These are phyloP conservation scores for Anthoceros angustus DNA, from an alignment of 225 moss, liverwort and hornwort species.

Conservation along the genomic window DNA sequence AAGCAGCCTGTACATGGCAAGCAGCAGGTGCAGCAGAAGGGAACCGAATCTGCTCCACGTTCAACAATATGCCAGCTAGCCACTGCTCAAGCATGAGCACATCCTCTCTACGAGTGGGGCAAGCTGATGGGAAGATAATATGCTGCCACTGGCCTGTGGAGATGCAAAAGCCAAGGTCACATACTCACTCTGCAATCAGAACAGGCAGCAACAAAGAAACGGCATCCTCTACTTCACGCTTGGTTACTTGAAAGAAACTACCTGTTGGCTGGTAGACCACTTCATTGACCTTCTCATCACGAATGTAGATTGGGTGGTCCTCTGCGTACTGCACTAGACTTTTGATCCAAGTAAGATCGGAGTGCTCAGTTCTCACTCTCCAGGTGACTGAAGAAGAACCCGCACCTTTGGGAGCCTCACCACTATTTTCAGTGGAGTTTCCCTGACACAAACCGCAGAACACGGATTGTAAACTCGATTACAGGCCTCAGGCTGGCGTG, in stretches of 20 bases:
- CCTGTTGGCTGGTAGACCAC: slow-evolving; percentile 1
- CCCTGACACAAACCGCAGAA: background rate
- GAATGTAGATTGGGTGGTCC: background rate
- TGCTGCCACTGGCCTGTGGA: slow-evolving; percentile 1
- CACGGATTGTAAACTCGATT: background rate
- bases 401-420: background rate
- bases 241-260: background rate
- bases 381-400: background rate
- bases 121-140: slow-evolving; percentile 1
- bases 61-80: background rate
- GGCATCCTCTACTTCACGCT: background rate
- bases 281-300: background rate
- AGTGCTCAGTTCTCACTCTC: slow-evolving; percentile 1
- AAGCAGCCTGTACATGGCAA: slow-evolving; percentile 2
- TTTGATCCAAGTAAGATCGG: background rate
- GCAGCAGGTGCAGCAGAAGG: background rate
- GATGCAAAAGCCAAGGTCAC: background rate
- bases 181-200: background rate
- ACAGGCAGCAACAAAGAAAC: background rate
- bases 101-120: slow-evolving; percentile 4
- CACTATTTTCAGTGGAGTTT: background rate
- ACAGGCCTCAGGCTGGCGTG: background rate
- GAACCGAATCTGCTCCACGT: background rate
- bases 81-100: slow-evolving; percentile 3
- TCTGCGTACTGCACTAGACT: background rate